Base-by-base conservation (phyloP, 768 basidiomycete species). In the Ramaria sp. region DNA sequence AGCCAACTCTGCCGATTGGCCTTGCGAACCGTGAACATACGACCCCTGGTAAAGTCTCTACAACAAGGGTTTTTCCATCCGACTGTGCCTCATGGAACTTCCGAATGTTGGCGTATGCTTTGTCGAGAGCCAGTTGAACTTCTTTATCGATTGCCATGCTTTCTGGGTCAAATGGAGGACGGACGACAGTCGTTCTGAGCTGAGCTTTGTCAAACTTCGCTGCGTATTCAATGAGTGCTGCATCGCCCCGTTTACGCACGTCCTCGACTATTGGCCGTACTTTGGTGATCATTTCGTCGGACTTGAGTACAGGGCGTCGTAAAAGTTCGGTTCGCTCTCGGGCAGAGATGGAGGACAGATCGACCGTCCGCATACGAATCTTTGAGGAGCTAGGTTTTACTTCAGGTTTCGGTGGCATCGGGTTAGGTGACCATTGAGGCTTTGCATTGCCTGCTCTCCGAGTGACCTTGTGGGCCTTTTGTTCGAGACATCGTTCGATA, bases 11-110 rank as follows among this genome's bases (percentile, higher is more conserved):
- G 47, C 87, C 83, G 62, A 99, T 93, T n/a, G 96, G 85, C 43
- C 93, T 82, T 1, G 91, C 86, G 67, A 98, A 96, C 38, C 96
- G 83, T 48, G 91, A 86, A 70, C 96, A 98, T 1, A 90, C 83
- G 42, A 99, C 94, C 9, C 96, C 96, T 6, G 96, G 94, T 90
- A 92, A 97, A 10, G 96, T 98, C 69, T 97, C 92, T 6, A 99
- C 91, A 5, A 78, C 73, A 42, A 99, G 75, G 22, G 79, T 71
- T 49, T 77, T 73, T 47, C 74, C 74, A 58, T 83, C 81, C n/a
- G 78, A 71, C 70, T 98, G 94, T 5, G 92, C 93, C 20, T 77
- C 78, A 67, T 96, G 95, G 77, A 97, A 98, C 62, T 81, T 85
- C 68, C 76, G 78, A 64, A 99, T 88, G 66, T 99, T 99, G 56